Base-by-base conservation (phyloP, 2,329 filamentous ascomycete species). In the Didymella pinodella region DNA sequence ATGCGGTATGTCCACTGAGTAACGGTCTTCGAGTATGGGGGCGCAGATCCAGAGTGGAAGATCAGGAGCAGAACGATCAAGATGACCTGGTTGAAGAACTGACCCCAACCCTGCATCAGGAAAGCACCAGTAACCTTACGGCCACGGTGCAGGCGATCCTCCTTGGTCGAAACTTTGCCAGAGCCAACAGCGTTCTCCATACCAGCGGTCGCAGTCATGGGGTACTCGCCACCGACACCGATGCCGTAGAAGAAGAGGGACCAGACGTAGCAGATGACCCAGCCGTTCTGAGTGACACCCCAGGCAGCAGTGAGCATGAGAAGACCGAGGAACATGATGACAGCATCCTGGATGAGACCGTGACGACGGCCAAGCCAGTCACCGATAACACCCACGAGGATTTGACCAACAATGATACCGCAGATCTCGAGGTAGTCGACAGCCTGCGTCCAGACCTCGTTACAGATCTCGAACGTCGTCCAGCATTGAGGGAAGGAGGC, bases 61-160 rank as follows among this genome's bases (percentile, higher is more conserved):
- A 94, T 90, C 69, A 96, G 84, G 58, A 97, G 86, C 49, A 96
- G 83, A 53, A 97, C 76, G 72, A 98, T 97, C 64, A 98, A 85
- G 57, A 96, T 80, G 69, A 90, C 89, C 80, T 97, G 94, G 86
- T 98, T 98, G 82, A 91, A 83, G 77, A 97, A 91, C 79, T 98
- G 94, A 66, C 94, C 94, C 94, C 94, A 98, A 54, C 94, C 94
- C 80, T 98, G 94, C 94, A 98, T 97, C 79, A 98, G 80, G 83
- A 98, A 98, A 58, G 94, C 93, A 77, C 90, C 92, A 66, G 93
- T 97, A 75, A 97, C 94, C 79, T 96, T 96, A 74, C 94, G 91
- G 65, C 94, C 94, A 80, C 94, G 92, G 82, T 98, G 94, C 52
- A 98, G 88, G 75, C 94, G 92, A 77, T 98, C 94, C 53, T 97